phyloP scores from a whole-genome alignment of 1,139 yeast genomes.

The Eremothecium sinecaudum region DNA sequence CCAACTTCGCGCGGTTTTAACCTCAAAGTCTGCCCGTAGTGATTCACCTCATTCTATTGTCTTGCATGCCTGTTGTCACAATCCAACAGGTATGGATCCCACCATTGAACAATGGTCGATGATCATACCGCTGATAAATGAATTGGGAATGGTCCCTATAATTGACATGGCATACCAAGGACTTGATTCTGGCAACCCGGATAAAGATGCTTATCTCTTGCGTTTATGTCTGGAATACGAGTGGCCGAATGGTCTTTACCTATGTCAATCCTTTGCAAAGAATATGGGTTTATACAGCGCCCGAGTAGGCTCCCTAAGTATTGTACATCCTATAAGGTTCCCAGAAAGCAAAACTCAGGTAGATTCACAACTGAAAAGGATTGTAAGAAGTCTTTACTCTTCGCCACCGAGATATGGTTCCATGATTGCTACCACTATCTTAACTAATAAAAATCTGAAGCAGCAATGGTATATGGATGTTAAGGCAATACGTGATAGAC shows the following conservation, averaged over 20 bases:
- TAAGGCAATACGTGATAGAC: conserved; percentile 64
- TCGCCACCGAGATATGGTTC: conserved; percentile 95
- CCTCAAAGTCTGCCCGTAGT: conserved; percentile 36
- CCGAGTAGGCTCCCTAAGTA: conserved; percentile 75
- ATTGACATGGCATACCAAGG: conserved; percentile 95
- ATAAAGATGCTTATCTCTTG: conserved; percentile 42
- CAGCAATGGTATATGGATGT: conserved; percentile 74
- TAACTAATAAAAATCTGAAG: conserved; percentile 53
- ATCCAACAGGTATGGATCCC: conserved; percentile 94
- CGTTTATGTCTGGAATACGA: conserved; percentile 31
- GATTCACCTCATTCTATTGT: conserved; percentile 45
- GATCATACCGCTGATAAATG: conserved; percentile 51
- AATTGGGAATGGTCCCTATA: conserved; percentile 55
- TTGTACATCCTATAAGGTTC: conserved; percentile 14
- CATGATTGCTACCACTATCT: conserved; percentile 69
- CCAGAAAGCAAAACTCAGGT: conserved; percentile 30
- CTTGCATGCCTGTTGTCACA: conserved; percentile 92
- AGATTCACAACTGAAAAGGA: conserved; percentile 61
- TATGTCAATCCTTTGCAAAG: conserved; percentile 91
- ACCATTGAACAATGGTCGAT: conserved; percentile 67
- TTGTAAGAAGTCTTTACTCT: conserved; percentile 81
- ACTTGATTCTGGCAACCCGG: conserved; percentile 64
- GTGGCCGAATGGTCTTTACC: conserved; percentile 42
- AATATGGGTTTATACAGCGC: conserved; percentile 97
- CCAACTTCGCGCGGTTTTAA: conserved; percentile 33